Evolutionary conservation across 1,284 basidiomycete genomes (phyloP).

Genomic region (Tilletia walkeri): DNA sequence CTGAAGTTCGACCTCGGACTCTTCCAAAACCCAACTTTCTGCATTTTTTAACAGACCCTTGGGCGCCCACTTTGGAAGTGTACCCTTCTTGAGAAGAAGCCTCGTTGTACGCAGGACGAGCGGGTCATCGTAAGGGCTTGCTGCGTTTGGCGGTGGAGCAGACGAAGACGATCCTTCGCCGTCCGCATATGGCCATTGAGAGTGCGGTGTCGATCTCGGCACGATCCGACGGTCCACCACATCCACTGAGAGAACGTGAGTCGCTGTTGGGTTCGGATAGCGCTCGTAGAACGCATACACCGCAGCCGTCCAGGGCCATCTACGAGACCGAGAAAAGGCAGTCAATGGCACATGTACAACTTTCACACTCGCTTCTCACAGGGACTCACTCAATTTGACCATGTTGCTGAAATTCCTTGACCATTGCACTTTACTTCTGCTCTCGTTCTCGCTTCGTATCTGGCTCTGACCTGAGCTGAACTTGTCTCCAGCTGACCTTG

Average conservation of each 20-base stretch:
- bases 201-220: slow-evolving; percentile 8
- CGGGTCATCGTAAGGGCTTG: slow-evolving; percentile 25
- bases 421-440: neutral
- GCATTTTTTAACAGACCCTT: slow-evolving; percentile 66
- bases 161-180: neutral
- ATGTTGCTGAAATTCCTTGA: slow-evolving; percentile 14
- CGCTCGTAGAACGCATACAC: slow-evolving; percentile 79
- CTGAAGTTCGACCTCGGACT: slow-evolving; percentile 53
- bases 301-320: slow-evolving; percentile 6
- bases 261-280: slow-evolving; percentile 93
- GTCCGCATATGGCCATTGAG: slow-evolving; percentile 27
- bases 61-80: slow-evolving; percentile 85
- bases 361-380: neutral
- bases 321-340: neutral
- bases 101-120: slow-evolving; percentile 83
- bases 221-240: slow-evolving; percentile 71
- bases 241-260: slow-evolving; percentile 91
- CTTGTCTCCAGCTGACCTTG: neutral
- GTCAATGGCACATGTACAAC: neutral
- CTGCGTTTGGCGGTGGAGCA: slow-evolving; percentile 21
- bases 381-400: neutral
- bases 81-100: slow-evolving; percentile 85
- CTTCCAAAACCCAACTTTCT: slow-evolving; percentile 54
- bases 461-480: neutral
- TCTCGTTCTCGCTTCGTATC: neutral